Base-by-base conservation (phyloP, 1,284 basidiomycete genomes). In the Trametes hirsuta region DNA sequence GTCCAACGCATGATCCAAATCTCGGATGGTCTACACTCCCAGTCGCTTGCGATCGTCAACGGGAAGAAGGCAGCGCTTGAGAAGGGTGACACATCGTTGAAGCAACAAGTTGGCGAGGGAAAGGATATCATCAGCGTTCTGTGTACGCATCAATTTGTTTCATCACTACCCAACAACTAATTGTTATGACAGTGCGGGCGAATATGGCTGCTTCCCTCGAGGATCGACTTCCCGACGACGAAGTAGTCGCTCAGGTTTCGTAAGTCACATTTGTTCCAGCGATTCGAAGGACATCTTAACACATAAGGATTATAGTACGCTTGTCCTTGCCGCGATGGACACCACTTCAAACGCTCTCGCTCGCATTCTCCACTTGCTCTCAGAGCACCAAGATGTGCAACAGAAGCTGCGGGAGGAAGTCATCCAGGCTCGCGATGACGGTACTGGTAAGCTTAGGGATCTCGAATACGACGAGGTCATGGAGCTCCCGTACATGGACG, bases 1-100 rank as follows among this genome's bases (percentile, higher is more conserved):
- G 24, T 40, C 25, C 53, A 55, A 39, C 30, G 40, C 12, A 47
- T 63, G 24, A 37, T 37, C 12, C 14, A 37, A 10, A 50, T 64
- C 10, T 41, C 75, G 2, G 76, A 81, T 55, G 66, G 69, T 2
- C 71, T 82, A 66, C 67, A 79, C 47, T 47, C 67, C 0, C 47
- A 50, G 1, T 61, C 66, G 18, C 47, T 44, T 21, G 40, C 50
- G 4, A 66, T 71, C 35, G 50, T 63, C 24, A 44, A 64, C 9
- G 61, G 52, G 36, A 72, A 70, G 63, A 66, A 66, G 49, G 47
- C 10, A 0, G 64, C 66, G 5, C 46, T 74, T 8, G 56, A 58
- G 34, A 48, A 47, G 41, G 69, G 69, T 18, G 71, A 72, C 34
- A 63, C 66, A 34, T 65, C 61, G 0, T 51, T 69, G 9, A 42